Conservation (phyloP, 495 filamentous ascomycete species). For the Penicillium steckii region DNA sequence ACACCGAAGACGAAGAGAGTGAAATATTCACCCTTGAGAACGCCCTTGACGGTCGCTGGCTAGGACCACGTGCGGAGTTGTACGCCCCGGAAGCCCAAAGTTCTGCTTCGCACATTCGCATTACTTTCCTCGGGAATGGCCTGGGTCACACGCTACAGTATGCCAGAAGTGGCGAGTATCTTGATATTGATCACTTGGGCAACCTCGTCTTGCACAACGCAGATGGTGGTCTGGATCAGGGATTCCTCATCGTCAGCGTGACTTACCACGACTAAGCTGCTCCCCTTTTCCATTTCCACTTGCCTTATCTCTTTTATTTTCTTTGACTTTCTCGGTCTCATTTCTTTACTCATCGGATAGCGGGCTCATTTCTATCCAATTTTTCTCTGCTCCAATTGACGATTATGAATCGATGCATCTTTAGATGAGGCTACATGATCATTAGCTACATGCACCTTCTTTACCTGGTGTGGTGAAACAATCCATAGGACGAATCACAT, state of each 20-base stretch:
- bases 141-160: slow-evolving; percentile 42
- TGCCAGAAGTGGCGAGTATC: slow-evolving; percentile 17
- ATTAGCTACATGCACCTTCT: no score
- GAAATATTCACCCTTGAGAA: slow-evolving; percentile 47
- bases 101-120: slow-evolving; percentile 33
- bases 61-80: slow-evolving; percentile 28
- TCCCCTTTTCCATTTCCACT: no score
- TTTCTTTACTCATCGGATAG: no score
- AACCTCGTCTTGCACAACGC: slow-evolving; percentile 12
- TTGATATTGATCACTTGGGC: slow-evolving; percentile 26
- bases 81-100: slow-evolving; percentile 11
- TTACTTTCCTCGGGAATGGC: slow-evolving; percentile 41
- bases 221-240: neutral
- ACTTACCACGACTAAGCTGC: slow-evolving; percentile 35
- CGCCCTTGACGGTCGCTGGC: slow-evolving; percentile 45
- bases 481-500: no score
- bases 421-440: no score
- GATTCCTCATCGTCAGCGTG: slow-evolving; percentile 45
- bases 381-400: no score
- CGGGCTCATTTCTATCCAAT: no score
- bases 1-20: slow-evolving; percentile 35
- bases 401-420: no score
- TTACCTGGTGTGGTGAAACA: no score
- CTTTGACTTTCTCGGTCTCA: no score
- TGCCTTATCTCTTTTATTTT: no score